Conservation (phyloP, 352 stramenopile species). For the Globisporangium sylvaticum region DNA sequence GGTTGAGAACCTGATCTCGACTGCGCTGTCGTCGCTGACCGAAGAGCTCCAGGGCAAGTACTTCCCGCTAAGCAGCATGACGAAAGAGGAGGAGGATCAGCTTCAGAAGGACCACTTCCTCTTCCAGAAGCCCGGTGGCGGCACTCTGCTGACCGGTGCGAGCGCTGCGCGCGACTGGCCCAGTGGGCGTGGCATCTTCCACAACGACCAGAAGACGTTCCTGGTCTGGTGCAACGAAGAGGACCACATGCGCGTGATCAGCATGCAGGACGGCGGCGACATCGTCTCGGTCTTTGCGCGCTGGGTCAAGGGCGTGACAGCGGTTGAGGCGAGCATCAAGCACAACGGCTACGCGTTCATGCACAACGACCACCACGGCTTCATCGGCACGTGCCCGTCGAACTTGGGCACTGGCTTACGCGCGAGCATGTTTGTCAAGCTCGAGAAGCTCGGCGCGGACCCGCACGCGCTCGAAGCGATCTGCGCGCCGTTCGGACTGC, state of each 20-base stretch:
- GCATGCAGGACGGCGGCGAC: conserved; percentile 88
- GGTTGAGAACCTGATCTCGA: conserved; percentile 82
- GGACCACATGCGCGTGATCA: conserved; percentile 89
- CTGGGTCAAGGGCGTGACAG: conserved; percentile 80
- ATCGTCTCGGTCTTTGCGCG: conserved; percentile 88
- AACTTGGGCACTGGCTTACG: conserved; percentile 84
- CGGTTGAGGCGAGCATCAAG: conserved; percentile 79
- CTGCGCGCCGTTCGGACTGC: conserved; percentile 70
- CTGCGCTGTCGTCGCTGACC: conserved; percentile 63
- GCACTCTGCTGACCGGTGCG: conserved; percentile 74
- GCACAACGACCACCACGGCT: conserved; percentile 86
- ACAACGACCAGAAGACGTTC: conserved; percentile 89
- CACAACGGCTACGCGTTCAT: conserved; percentile 79
- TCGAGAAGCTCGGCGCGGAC: conserved; percentile 71
- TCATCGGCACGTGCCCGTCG: conserved; percentile 81
- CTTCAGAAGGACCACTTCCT: conserved; percentile 90
- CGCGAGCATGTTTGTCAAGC: conserved; percentile 82
- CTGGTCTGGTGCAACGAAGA: conserved; percentile 89
- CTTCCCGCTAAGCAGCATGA: conserved; percentile 86
- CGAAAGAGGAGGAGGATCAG: conserved; percentile 88
- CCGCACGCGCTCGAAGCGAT: conserved; percentile 67
- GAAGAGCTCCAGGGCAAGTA: conserved; percentile 87
- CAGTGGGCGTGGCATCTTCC: conserved; percentile 88
- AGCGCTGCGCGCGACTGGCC: conserved; percentile 90
- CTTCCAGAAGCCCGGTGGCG: conserved; percentile 91